A percentile compares a stretch with the other conserved stretches of the same genome.
Evolutionary conservation across 139 green algal species (phyloP).

Genomic region (Chlamydomonas sp.): DNA sequence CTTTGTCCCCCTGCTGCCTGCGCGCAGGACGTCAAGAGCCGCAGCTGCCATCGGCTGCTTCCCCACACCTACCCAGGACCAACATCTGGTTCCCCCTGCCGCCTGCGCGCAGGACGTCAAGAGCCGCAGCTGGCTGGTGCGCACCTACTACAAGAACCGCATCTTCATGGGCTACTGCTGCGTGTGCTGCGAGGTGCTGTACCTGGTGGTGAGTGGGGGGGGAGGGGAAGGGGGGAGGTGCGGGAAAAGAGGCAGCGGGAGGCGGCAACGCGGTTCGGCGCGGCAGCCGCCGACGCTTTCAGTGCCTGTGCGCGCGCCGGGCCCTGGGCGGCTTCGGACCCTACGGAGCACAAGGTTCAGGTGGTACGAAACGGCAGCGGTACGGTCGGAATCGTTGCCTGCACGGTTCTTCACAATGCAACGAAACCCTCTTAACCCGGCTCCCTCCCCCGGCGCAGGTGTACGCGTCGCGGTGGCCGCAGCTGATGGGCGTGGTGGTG

Average conservation of each 20-base stretch:
- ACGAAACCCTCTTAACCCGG: background rate
- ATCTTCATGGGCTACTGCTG: conserved; percentile 98
- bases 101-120: conserved; percentile 69
- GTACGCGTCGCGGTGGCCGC: conserved; percentile 42
- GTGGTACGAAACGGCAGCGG: background rate
- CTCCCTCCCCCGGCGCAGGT: conserved; percentile 3
- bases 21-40: conserved; percentile 31
- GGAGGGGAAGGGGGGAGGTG: background rate
- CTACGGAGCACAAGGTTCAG: background rate
- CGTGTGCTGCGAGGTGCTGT: conserved; percentile 86
- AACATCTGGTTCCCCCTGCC: background rate
- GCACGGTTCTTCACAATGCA: background rate
- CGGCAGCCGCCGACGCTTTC: background rate
- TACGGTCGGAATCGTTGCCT: background rate
- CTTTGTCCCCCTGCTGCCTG: background rate
- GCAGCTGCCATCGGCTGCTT: background rate
- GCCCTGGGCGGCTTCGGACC: background rate
- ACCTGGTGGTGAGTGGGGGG: conserved; percentile 55
- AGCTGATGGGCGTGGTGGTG: conserved; percentile 50
- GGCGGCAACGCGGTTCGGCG: too few relatives aligned
- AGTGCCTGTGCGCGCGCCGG: background rate
- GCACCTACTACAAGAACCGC: conserved; percentile 90
- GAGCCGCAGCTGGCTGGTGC: conserved; percentile 78
- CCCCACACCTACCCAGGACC: background rate
- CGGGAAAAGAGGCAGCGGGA: background rate